A percentile compares a stretch with the other conserved stretches of the same genome.
These are phyloP conservation scores for Neonectria punicea DNA, from an alignment of 2,329 filamentous ascomycete genomes.

Conservation along the genomic window DNA sequence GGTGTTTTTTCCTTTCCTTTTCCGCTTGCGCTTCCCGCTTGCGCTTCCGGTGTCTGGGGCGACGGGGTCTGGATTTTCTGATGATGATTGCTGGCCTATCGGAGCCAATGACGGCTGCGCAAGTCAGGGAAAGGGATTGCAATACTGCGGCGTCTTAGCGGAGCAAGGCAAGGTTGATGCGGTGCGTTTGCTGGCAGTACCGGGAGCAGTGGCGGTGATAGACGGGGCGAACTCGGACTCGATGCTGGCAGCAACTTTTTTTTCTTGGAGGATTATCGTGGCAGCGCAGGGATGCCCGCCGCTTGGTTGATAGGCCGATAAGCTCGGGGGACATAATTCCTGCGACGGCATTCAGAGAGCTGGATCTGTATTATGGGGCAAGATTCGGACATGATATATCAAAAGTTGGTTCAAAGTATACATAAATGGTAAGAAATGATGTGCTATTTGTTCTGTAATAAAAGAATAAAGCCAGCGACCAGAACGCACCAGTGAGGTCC, in stretches of 20 bases:
- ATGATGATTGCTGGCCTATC: slow-evolving; percentile 22
- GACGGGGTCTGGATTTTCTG: slow-evolving; percentile 33
- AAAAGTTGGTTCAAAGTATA: background rate
- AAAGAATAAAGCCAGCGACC: background rate
- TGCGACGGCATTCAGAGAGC: background rate
- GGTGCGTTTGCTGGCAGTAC: slow-evolving; percentile 32
- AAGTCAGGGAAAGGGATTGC: slow-evolving; percentile 22
- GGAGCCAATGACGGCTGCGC: slow-evolving; percentile 22
- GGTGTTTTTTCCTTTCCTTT: slow-evolving; percentile 35
- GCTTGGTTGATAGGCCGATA: slow-evolving; percentile 22
- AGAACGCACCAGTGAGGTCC: background rate
- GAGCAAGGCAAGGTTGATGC: slow-evolving; percentile 35
- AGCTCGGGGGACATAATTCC: slow-evolving; percentile 36
- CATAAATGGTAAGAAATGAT: background rate
- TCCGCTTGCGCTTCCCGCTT: background rate
- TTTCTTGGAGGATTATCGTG: slow-evolving; percentile 41
- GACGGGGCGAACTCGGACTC: slow-evolving; percentile 20
- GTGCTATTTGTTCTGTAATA: background rate
- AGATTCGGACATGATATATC: background rate
- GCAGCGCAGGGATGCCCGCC: slow-evolving; percentile 32
- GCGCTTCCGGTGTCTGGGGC: slow-evolving; percentile 23
- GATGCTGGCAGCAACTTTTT: slow-evolving; percentile 42
- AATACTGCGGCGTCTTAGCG: slow-evolving; percentile 35
- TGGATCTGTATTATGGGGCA: background rate
- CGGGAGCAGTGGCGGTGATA: background rate